Evolutionary conservation across 176 grass and related monocot species (phyloP).

Genomic region (Themeda triandra): DNA sequence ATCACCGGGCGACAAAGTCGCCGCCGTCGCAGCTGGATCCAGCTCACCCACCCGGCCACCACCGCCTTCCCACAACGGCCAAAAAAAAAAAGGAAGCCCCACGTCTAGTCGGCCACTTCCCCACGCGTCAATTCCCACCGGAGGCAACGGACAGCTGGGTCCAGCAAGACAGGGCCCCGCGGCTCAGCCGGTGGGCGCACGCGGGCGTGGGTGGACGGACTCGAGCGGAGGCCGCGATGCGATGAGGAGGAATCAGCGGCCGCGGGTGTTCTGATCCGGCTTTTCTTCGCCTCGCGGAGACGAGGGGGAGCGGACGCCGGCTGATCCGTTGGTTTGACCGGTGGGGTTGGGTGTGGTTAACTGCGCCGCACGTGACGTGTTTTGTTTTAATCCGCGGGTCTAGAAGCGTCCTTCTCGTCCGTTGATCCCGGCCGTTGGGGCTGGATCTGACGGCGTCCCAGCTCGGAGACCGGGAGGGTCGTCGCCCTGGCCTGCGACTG

Average conservation of each 20-base stretch:
- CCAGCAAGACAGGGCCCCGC: rapidly evolving
- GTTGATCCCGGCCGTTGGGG: not conserved
- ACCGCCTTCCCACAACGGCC: not conserved
- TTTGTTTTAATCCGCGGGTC: not conserved
- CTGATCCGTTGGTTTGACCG: too few species aligned
- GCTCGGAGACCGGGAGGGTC: not conserved
- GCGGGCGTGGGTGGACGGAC: rapidly evolving
- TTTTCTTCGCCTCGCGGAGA: not conserved
- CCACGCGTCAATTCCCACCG: rapidly evolving
- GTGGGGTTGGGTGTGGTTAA: too few species aligned
- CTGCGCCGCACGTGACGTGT: slow-evolving; percentile 15
- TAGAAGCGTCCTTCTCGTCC: not conserved
- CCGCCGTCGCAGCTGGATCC: slow-evolving; percentile 20
- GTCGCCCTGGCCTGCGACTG: not conserved
- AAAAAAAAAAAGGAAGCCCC: too few species aligned
- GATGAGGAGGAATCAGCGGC: not conserved
- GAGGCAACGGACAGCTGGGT: rapidly evolving
- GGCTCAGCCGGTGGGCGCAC: not conserved
- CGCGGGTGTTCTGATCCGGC: slow-evolving; percentile 4
- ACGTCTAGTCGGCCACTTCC: not conserved
- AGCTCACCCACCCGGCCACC: slow-evolving; percentile 17
- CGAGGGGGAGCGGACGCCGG: too few species aligned
- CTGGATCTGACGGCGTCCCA: not conserved
- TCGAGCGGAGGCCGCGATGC: not conserved
- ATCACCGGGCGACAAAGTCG: not conserved